A percentile compares a stretch with the other conserved stretches of the same genome.
These are phyloP conservation scores for Diplodia intermedia DNA, from an alignment of 2,329 filamentous ascomycete genomes.

Conservation along the genomic window DNA sequence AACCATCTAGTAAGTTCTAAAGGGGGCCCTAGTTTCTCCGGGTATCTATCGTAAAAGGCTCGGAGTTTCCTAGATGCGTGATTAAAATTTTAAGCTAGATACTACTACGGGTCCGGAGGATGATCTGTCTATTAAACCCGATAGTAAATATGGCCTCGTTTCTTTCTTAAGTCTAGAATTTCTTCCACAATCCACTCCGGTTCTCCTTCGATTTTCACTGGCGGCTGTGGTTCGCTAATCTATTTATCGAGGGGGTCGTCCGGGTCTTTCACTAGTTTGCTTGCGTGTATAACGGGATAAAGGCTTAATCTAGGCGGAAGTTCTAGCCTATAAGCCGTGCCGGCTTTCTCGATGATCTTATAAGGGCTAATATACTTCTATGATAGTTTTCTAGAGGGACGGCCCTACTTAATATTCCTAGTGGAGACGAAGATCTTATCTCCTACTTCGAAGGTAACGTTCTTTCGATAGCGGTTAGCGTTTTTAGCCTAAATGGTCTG, in stretches of 20 bases:
- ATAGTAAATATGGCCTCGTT: too few species aligned
- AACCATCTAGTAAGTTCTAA: slow-evolving; percentile 49
- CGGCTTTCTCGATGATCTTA: slow-evolving; percentile 53
- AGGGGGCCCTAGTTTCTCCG: too few species aligned
- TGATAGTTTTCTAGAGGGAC: slow-evolving; percentile 49
- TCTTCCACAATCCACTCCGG: too few species aligned
- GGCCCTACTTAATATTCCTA: background rate
- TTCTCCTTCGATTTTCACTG: too few species aligned
- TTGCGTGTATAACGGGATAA: slow-evolving; percentile 55
- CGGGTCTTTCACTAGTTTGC: slow-evolving; percentile 54
- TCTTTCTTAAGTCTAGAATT: too few species aligned
- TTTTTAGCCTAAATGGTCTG: background rate
- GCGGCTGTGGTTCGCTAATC: background rate
- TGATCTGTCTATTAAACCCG: slow-evolving; percentile 47
- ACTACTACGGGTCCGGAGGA: too few species aligned
- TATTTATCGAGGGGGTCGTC: slow-evolving; percentile 52
- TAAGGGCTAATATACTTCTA: slow-evolving; percentile 50
- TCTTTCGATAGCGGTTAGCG: background rate
- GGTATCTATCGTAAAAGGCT: too few species aligned
- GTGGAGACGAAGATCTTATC: slow-evolving; percentile 5
- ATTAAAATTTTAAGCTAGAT: too few species aligned
- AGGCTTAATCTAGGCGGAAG: slow-evolving; percentile 54
- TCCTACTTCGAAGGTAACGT: background rate
- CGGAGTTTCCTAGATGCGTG: slow-evolving; percentile 6
- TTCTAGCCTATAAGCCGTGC: slow-evolving; percentile 53